phyloP scores from a whole-genome alignment of 2,329 filamentous ascomycete species.

The Nemania bipapillata region DNA sequence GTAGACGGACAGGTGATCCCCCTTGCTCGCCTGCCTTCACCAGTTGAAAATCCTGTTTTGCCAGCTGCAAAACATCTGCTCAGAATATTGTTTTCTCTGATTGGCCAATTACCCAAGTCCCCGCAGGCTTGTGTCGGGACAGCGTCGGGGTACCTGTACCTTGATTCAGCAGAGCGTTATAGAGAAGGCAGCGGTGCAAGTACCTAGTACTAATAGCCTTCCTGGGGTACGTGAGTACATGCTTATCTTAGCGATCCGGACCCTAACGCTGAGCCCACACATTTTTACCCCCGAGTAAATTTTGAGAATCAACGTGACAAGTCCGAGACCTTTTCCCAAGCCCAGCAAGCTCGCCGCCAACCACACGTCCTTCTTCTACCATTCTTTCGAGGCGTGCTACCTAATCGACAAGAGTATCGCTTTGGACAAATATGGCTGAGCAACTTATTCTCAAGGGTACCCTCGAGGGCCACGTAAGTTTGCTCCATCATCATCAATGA shows the following conservation, averaged over 20 bases:
- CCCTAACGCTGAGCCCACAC: constrained; percentile 57
- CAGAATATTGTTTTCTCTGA: constrained; percentile 17
- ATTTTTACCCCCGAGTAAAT: constrained; percentile 53
- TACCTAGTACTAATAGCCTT: background rate
- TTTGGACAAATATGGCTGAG: constrained; percentile 77
- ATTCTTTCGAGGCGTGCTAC: constrained; percentile 46
- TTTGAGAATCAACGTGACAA: constrained; percentile 40
- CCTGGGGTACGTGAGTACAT: background rate
- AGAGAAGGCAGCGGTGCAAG: constrained; percentile 9
- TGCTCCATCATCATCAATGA: background rate
- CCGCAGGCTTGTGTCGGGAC: background rate
- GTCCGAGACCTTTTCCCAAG: constrained; percentile 35
- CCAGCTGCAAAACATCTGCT: constrained; percentile 30
- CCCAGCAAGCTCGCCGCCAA: constrained; percentile 41
- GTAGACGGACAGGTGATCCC: no score
- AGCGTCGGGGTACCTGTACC: constrained; percentile 3
- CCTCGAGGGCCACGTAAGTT: constrained; percentile 92
- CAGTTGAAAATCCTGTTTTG: constrained; percentile 4
- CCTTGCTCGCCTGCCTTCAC: no score
- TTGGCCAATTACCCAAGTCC: constrained; percentile 50
- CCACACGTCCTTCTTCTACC: constrained; percentile 51
- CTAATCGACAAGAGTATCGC: constrained; percentile 51
- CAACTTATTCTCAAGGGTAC: constrained; percentile 95
- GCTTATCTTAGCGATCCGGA: constrained; percentile 44
- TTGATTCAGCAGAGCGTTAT: background rate